phyloP scores from a whole-genome alignment of 768 basidiomycete genomes.

The Boletales sp. region DNA sequence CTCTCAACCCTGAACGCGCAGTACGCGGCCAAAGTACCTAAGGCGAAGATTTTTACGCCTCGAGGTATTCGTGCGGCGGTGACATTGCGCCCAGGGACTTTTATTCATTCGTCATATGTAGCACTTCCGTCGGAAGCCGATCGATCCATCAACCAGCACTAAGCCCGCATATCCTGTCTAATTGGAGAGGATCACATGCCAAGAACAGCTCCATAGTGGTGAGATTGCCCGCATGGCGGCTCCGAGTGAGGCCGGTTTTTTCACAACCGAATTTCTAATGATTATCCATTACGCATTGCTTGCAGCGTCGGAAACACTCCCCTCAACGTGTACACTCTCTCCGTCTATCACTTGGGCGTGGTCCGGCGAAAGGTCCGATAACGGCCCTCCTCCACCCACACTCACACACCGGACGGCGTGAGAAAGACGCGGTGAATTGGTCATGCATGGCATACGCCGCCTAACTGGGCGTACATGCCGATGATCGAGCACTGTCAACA shows the following conservation, averaged over 20 bases:
- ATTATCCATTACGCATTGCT: conserved; percentile 27
- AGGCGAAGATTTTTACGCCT: too few relatives aligned
- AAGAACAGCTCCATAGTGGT: too few relatives aligned
- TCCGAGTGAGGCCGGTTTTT: conserved; percentile 18
- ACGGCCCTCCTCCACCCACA: conserved; percentile 19
- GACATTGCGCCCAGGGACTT: too few relatives aligned
- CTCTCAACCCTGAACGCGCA: too few relatives aligned
- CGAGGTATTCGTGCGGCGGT: too few relatives aligned
- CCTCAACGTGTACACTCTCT: conserved; percentile 29
- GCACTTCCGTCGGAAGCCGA: too few relatives aligned
- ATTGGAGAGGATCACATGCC: too few relatives aligned
- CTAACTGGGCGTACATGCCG: conserved; percentile 44
- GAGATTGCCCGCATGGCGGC: conserved; percentile 9
- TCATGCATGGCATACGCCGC: conserved; percentile 20
- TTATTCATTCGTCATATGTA: too few relatives aligned
- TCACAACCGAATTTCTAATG: conserved; percentile 24
- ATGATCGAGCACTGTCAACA: conserved; percentile 56
- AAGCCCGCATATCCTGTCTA: too few relatives aligned
- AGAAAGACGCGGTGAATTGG: conserved; percentile 21
- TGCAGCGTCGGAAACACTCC: conserved; percentile 16
- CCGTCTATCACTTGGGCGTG: conserved; percentile 24
- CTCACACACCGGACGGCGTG: conserved; percentile 18
- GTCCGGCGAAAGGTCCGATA: conserved; percentile 17
- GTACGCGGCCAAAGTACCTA: too few relatives aligned
- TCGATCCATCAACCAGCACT: too few relatives aligned